These are phyloP conservation scores for Kodamaea kakaduensis DNA, from an alignment of 805 yeast species.

Conservation along the genomic window DNA sequence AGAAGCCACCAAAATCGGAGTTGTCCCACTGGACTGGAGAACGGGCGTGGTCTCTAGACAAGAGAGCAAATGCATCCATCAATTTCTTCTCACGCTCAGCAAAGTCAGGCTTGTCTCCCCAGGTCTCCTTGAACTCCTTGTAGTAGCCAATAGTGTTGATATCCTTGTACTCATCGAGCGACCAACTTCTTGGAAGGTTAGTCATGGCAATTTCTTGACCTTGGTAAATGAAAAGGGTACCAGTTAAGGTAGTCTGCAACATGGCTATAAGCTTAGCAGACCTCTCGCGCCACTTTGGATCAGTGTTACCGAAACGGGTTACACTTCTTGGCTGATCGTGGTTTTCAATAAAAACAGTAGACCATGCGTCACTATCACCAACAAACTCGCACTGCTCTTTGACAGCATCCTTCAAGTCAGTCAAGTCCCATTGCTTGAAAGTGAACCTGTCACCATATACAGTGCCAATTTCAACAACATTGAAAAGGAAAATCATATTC, in stretches of 20 bases:
- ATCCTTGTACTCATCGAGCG: conserved; percentile 48
- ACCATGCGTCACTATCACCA: conserved; percentile 53
- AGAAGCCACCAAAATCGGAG: conserved; percentile 44
- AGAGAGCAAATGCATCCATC: conserved; percentile 31
- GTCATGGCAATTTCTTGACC: conserved; percentile 61
- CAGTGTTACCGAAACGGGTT: conserved; percentile 48
- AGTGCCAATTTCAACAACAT: conserved; percentile 37
- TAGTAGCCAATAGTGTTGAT: conserved; percentile 44
- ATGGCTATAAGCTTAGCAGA: conserved; percentile 49
- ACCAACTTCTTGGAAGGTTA: conserved; percentile 46
- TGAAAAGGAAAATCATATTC: conserved; percentile 38
- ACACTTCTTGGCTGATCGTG: conserved; percentile 57
- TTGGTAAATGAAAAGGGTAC: conserved; percentile 55
- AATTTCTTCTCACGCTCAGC: conserved; percentile 22
- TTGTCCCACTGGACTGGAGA: conserved; percentile 56
- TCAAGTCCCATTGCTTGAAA: conserved; percentile 28
- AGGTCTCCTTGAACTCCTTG: conserved; percentile 24
- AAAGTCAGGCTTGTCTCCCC: conserved; percentile 21
- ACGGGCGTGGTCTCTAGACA: conserved; percentile 52
- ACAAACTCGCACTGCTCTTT: conserved; percentile 28
- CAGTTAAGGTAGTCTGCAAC: conserved; percentile 45
- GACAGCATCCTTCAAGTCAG: conserved; percentile 35
- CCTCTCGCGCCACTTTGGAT: conserved; percentile 22
- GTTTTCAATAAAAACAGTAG: conserved; percentile 52
- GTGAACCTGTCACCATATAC: conserved; percentile 32